A percentile compares a stretch with the other conserved stretches of the same genome.
phyloP scores from a whole-genome alignment of 305 asterid genomes.

The Ajuga reptans region DNA sequence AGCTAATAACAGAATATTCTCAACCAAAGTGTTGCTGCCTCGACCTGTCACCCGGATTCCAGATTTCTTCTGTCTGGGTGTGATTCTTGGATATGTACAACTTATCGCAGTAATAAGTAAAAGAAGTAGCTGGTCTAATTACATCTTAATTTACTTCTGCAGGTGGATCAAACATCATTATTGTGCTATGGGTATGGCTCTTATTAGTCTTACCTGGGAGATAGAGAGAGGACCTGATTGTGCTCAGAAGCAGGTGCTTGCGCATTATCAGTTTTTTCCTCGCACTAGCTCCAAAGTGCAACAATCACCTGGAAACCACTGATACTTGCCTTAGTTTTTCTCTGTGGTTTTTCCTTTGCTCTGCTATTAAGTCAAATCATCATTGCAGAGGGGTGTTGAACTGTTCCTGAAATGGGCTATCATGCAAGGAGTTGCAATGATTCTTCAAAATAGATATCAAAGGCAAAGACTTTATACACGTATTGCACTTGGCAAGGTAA shows the following conservation, averaged over 20 bases:
- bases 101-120: background rate
- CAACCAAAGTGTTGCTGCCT: background rate
- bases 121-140: background rate
- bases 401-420: constrained; percentile 84
- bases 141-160: constrained; percentile 21
- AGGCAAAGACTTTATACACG: constrained; percentile 96
- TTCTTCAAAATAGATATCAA: constrained; percentile 89
- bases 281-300: background rate
- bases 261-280: background rate
- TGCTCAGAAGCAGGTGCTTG: constrained; percentile 73
- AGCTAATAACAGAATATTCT: background rate
- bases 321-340: background rate
- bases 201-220: constrained; percentile 98
- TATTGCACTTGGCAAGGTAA: constrained; percentile 97
- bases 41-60: background rate
- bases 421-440: constrained; percentile 95
- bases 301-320: too few relatives aligned
- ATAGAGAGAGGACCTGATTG: constrained; percentile 75
- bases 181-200: constrained; percentile 90
- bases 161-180: constrained; percentile 99
- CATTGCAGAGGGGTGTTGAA: constrained; percentile 70
- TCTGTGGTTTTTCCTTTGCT: background rate
- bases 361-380: constrained; percentile 16
- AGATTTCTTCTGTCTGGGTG: background rate
- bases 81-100: background rate